Evolutionary conservation across 805 yeast species (phyloP), one percentile per base, ranked within the genome.

Genomic region (Yamadazyma tumulicola): DNA sequence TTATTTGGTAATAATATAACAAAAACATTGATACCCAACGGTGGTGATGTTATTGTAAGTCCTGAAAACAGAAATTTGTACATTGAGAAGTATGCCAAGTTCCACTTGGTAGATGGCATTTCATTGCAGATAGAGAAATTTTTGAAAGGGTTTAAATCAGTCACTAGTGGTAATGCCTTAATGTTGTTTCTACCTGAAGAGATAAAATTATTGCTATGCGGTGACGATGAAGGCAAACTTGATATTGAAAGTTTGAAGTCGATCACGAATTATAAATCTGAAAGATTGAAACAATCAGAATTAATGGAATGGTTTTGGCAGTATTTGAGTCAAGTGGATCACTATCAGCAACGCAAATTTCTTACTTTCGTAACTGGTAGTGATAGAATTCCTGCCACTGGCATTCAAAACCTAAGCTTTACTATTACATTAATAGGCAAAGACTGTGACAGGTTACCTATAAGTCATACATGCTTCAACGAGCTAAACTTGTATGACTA

Each of bases 391-490:
- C 97, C 98, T 1, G 95, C 96, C 0, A 85, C 96, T 0, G 98
- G 98, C 0, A 69, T 87, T 19, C 80, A 84, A 19, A 81, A 83
- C 33, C 61, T 91, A 63, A 68, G 69, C 28, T 81, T 93, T 49
- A 43, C 48, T 8, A 38, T 43, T 5, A 43, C 32, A 20, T 80
- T 80, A 41, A 74, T 91, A n/a, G 74, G 81, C 11, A 43, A 45
- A 12, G 68, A 64, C 20, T 54, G 63, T 23, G 66, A 72, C 1
- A 64, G 81, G 31, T 59, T 89, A 12, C 97, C 97, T 0, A 64
- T 82, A 11, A 87, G 97, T 0, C 97, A 91, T 53, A 93, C 97
- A 0, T 91, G 98, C 49, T 91, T 93, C 64, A 93, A 91, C 53
- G 96, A 91, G 62, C 54, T 91, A 16, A 82, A 91, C 36, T 46